These are phyloP conservation scores for Choiromyces venosus DNA, from an alignment of 495 filamentous ascomycete genomes.

Conservation along the genomic window DNA sequence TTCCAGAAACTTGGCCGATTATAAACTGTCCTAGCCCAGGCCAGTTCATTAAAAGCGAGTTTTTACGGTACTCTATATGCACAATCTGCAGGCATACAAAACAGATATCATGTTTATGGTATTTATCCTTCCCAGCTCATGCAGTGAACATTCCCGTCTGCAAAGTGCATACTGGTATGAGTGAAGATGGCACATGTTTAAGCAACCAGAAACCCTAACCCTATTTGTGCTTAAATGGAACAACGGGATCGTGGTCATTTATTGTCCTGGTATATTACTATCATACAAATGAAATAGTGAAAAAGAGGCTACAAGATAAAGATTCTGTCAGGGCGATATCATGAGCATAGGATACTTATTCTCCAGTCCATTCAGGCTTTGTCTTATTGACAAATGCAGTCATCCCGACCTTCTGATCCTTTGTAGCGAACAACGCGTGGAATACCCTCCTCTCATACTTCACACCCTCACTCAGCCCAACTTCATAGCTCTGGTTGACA, in stretches of 20 bases:
- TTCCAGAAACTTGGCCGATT: no score
- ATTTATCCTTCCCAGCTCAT: neutral
- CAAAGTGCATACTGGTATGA: neutral
- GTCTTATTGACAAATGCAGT: slow-evolving; percentile 90
- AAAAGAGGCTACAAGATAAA: neutral
- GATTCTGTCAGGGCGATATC: neutral
- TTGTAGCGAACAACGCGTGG: slow-evolving; percentile 82
- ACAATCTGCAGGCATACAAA: neutral
- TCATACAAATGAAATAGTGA: neutral
- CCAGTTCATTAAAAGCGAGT: no score
- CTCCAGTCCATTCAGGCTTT: slow-evolving; percentile 83
- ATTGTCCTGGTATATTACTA: neutral
- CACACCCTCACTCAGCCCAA: slow-evolving; percentile 77
- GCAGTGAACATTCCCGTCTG: neutral
- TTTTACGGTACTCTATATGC: no score
- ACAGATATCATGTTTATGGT: neutral
- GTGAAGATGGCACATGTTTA: neutral
- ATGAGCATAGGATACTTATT: slow-evolving; percentile 48
- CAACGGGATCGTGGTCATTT: no score
- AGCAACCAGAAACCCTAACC: neutral
- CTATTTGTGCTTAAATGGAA: neutral
- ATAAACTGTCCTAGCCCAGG: no score
- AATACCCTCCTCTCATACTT: slow-evolving; percentile 92
- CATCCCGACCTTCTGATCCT: slow-evolving; percentile 91
- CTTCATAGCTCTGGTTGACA: slow-evolving; percentile 92